phyloP scores from a whole-genome alignment of 73 alveolate genomes.

The Effrenium voratum region DNA sequence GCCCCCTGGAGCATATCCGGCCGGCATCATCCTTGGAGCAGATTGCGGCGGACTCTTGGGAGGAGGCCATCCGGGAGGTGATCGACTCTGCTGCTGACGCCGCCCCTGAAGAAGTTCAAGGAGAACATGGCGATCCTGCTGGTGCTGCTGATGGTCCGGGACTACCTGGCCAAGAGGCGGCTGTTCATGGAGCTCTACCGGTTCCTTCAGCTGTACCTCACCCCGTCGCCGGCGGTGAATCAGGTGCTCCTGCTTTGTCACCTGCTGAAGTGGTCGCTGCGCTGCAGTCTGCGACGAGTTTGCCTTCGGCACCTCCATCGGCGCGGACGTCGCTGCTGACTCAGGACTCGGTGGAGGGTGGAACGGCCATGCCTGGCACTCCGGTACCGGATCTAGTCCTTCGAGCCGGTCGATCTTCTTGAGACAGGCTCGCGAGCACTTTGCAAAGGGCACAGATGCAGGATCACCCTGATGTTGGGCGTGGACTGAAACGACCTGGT shows the following conservation, averaged over 20 bases:
- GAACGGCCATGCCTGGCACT: neutral
- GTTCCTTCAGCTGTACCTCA: neutral
- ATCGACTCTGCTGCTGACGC: neutral
- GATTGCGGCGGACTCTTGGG: neutral
- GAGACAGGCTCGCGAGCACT: neutral
- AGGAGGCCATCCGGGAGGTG: neutral
- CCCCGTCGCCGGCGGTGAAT: neutral
- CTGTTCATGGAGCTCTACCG: neutral
- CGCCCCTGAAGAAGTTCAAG: neutral
- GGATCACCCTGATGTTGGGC: neutral
- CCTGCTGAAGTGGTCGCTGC: neutral
- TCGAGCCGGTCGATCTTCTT: neutral
- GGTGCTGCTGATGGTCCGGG: neutral
- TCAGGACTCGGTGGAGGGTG: neutral
- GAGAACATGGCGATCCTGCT: neutral
- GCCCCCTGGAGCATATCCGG: slow-evolving; percentile 23
- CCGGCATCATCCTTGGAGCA: slow-evolving; percentile 11
- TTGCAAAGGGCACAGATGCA: neutral
- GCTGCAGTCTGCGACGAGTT: neutral
- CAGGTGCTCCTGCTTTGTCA: neutral
- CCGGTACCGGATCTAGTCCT: neutral
- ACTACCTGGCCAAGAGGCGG: neutral
- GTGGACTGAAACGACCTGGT: neutral
- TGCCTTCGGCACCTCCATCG: neutral
- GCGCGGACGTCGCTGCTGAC: too few species aligned